phyloP scores from a whole-genome alignment of 83 land plant species.

The Diphasiastrum complanatum region DNA sequence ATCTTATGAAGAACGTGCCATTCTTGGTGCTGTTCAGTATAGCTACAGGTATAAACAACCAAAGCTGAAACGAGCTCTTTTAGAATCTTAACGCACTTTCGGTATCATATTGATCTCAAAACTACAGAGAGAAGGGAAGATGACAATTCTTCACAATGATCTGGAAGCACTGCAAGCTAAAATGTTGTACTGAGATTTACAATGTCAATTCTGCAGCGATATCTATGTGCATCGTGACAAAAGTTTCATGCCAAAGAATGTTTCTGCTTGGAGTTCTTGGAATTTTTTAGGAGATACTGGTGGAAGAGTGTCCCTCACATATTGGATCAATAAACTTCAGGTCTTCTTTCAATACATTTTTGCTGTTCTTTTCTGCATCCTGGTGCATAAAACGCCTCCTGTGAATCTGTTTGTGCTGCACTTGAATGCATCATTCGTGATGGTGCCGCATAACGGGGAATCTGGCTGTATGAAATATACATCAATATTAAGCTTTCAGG shows the following conservation, averaged over 20 bases:
- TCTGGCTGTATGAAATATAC: no score
- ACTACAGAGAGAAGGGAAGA: no score
- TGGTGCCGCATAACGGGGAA: no score
- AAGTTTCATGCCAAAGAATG: slow-evolving; percentile 68
- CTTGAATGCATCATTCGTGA: no score
- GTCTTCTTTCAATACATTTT: slow-evolving; percentile 24
- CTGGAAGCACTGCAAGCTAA: not conserved
- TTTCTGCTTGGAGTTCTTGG: slow-evolving; percentile 95
- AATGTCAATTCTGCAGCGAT: slow-evolving; percentile 43
- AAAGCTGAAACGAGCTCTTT: no score
- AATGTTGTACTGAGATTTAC: not conserved
- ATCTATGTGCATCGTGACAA: slow-evolving; percentile 81
- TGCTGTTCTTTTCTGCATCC: no score
- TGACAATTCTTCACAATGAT: not conserved
- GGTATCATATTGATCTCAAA: no score
- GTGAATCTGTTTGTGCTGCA: slow-evolving; percentile 3
- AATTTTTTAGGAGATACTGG: slow-evolving; percentile 68
- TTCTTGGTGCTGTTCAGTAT: slow-evolving; percentile 94
- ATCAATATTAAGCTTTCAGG: no score
- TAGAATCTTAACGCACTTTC: no score
- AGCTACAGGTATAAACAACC: slow-evolving; percentile 46
- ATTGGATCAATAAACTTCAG: slow-evolving; percentile 95
- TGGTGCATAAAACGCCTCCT: no score
- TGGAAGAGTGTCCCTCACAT: slow-evolving; percentile 64
- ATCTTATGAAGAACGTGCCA: slow-evolving; percentile 56